These are phyloP conservation scores for Colletotrichum trifolii DNA, from an alignment of 2,329 filamentous ascomycete genomes.

Conservation along the genomic window DNA sequence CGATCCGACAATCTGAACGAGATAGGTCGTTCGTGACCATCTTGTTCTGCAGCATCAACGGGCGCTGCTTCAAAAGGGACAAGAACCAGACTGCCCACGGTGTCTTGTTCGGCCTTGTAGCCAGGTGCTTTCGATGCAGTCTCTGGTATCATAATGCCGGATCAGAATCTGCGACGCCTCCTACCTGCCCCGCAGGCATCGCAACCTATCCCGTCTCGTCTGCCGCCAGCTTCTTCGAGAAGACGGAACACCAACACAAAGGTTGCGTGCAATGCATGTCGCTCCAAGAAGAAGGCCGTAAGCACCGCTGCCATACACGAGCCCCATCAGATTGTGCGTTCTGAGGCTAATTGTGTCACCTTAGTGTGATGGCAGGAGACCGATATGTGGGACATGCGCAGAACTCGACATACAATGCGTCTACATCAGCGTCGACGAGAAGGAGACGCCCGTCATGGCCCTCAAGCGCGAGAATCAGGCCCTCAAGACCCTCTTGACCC, in stretches of 20 bases:
- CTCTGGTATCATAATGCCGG: slow-evolving; percentile 13
- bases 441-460: slow-evolving; percentile 32
- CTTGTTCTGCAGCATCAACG: background rate
- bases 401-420: slow-evolving; percentile 33
- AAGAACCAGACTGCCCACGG: background rate
- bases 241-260: slow-evolving; percentile 22
- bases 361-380: slow-evolving; percentile 39
- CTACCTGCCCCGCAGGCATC: slow-evolving; percentile 24
- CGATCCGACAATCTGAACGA: background rate
- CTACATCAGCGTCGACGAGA: slow-evolving; percentile 37
- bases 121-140: slow-evolving; percentile 4
- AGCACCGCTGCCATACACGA: slow-evolving; percentile 1
- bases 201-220: slow-evolving; percentile 7
- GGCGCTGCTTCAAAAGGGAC: background rate
- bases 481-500: slow-evolving; percentile 41
- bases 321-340: background rate
- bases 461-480: slow-evolving; percentile 33
- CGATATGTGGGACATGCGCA: slow-evolving; percentile 37
- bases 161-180: slow-evolving; percentile 21
- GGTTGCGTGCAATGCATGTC: slow-evolving; percentile 40
- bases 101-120: background rate
- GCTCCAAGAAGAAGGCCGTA: slow-evolving; percentile 40
- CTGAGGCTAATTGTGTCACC: slow-evolving; percentile 3
- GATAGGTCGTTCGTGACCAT: slow-evolving; percentile 5
- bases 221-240: slow-evolving; percentile 5